Conservation (phyloP, 2,329 filamentous ascomycete genomes). For the Aspergillus aculeatus region DNA sequence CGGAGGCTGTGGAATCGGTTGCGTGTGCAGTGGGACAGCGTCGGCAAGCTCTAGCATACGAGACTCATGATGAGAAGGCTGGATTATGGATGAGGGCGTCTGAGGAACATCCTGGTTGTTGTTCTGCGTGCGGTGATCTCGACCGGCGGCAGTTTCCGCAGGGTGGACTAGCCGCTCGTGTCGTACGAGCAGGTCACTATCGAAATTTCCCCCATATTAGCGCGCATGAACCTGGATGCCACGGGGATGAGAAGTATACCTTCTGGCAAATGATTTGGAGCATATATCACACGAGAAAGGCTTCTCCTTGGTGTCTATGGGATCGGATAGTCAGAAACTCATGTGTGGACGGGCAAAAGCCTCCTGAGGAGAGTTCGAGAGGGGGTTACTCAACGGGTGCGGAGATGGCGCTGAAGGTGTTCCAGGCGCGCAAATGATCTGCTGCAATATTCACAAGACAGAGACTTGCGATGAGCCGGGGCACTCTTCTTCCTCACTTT, state of each 20-base stretch:
- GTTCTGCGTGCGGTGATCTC: constrained; percentile 38
- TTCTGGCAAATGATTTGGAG: constrained; percentile 50
- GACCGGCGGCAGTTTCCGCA: constrained; percentile 41
- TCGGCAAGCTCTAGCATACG: constrained; percentile 49
- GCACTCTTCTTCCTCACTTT: constrained; percentile 44
- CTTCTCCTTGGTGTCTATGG: constrained; percentile 50
- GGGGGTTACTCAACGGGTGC: constrained; percentile 49
- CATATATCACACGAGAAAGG: constrained; percentile 52
- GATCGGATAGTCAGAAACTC: constrained; percentile 23
- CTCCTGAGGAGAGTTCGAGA: constrained; percentile 22
- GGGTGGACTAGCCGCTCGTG: constrained; percentile 51
- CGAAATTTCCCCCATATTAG: constrained; percentile 24
- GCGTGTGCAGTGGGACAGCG: constrained; percentile 42
- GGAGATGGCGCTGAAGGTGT: constrained; percentile 53
- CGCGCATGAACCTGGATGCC: constrained; percentile 14
- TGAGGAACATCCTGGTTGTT: constrained; percentile 33
- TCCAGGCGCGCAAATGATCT: constrained; percentile 50
- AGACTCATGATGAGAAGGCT: constrained; percentile 40
- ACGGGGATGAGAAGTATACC: constrained; percentile 27
- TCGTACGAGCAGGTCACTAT: constrained; percentile 49
- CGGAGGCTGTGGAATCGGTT: constrained; percentile 31
- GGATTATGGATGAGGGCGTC: constrained; percentile 38
- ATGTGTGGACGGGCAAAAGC: neutral
- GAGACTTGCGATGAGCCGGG: constrained; percentile 45
- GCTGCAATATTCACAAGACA: constrained; percentile 50